Evolutionary conservation across 768 basidiomycete species (phyloP).

Genomic region (Boletus rubropictus): DNA sequence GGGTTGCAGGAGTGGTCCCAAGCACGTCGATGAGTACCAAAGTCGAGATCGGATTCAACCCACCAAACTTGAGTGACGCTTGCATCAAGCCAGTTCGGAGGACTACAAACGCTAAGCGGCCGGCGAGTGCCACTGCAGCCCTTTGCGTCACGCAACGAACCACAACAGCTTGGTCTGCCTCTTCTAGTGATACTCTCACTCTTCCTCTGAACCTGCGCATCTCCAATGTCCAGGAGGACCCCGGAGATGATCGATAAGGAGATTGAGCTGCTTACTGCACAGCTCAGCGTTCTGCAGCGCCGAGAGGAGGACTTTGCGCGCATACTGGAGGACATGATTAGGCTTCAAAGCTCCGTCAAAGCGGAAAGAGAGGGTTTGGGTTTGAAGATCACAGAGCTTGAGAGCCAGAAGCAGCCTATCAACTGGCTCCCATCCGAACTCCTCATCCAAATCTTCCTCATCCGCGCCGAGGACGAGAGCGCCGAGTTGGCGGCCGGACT

Average conservation of each 20-base stretch:
- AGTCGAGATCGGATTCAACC: too few relatives aligned
- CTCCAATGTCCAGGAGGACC: constrained; percentile 17
- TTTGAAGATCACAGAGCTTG: constrained; percentile 30
- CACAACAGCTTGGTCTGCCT: background rate
- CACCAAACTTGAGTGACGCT: too few relatives aligned
- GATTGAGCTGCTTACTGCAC: constrained; percentile 33
- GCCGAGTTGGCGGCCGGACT: constrained; percentile 21
- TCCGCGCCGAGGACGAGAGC: constrained; percentile 24
- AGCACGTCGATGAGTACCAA: too few relatives aligned
- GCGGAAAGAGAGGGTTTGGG: constrained; percentile 32
- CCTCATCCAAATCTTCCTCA: constrained; percentile 40
- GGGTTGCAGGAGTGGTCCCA: too few relatives aligned
- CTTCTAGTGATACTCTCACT: background rate
- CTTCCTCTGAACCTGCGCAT: constrained; percentile 1
- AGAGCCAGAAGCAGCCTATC: constrained; percentile 40
- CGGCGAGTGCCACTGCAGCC: too few relatives aligned
- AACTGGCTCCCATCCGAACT: constrained; percentile 49
- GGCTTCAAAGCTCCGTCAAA: constrained; percentile 32
- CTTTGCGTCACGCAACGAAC: background rate
- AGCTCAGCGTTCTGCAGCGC: constrained; percentile 32
- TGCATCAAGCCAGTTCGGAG: too few relatives aligned
- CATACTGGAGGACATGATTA: constrained; percentile 37
- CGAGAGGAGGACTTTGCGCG: constrained; percentile 38
- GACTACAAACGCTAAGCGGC: too few relatives aligned
- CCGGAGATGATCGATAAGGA: constrained; percentile 33